Conservation (phyloP, 176 grass and related monocot genomes). For the Puccinellia tenuiflora region DNA sequence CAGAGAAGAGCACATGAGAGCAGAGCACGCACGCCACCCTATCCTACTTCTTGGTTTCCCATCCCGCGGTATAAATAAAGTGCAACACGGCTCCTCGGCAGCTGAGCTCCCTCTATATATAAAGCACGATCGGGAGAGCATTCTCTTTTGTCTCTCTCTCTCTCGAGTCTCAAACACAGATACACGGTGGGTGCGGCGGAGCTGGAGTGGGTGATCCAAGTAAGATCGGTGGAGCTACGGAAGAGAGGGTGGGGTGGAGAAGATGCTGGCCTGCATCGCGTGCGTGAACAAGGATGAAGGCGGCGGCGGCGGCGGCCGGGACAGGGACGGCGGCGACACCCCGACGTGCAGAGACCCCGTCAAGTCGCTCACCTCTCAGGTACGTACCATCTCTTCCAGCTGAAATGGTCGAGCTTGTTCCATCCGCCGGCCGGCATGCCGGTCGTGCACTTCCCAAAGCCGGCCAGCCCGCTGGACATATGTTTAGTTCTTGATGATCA, state of each 20-base stretch:
- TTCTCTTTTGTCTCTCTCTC: too few relatives aligned
- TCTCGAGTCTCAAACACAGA: too few relatives aligned
- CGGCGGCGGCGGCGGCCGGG: constrained; percentile 13
- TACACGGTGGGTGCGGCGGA: background rate
- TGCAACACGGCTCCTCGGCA: background rate
- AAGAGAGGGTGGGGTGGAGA: background rate
- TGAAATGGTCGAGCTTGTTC: too few relatives aligned
- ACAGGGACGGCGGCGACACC: constrained; percentile 11
- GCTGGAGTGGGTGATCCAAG: background rate
- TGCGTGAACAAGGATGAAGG: constrained; percentile 40
- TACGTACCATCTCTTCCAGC: too few relatives aligned
- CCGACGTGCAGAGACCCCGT: constrained; percentile 47
- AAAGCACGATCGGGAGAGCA: too few relatives aligned
- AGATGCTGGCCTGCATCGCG: constrained; percentile 59
- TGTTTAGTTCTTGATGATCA: too few relatives aligned
- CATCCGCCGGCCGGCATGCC: too few relatives aligned
- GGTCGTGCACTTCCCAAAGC: too few relatives aligned
- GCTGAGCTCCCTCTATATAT: background rate
- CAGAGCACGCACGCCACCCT: background rate
- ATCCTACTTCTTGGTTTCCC: background rate
- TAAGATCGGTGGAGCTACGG: background rate
- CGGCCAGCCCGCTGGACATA: too few relatives aligned
- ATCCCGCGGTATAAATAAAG: background rate
- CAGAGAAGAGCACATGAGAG: background rate
- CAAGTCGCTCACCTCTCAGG: constrained; percentile 56